Evolutionary conservation across 371 early-diverging fungal species (phyloP).

Genomic region (Dinochytrium kinnereticum): DNA sequence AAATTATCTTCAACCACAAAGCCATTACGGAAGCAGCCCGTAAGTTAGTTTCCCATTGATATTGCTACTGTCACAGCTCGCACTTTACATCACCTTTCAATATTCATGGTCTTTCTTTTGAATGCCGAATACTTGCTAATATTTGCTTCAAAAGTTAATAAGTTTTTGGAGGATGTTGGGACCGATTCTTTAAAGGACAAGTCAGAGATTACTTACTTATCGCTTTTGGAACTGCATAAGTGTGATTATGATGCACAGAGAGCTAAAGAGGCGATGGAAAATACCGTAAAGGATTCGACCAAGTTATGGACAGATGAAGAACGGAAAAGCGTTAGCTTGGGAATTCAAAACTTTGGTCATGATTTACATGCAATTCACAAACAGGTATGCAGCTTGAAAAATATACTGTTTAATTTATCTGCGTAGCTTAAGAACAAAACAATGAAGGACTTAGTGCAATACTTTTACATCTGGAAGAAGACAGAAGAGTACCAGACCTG

Average conservation of each 20-base stretch:
- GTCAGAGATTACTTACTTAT: background rate
- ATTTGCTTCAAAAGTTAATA: background rate
- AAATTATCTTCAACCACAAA: background rate
- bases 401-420: slow-evolving; percentile 29
- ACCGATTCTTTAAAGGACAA: background rate
- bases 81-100: no score
- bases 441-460: slow-evolving; percentile 70
- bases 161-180: background rate
- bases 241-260: background rate
- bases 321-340: slow-evolving; percentile 71
- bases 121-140: no score
- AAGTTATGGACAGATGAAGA: slow-evolving; percentile 69
- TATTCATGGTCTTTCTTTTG: no score
- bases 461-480: slow-evolving; percentile 78
- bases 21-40: background rate
- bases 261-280: background rate
- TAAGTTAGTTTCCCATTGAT: background rate
- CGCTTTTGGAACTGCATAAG: background rate
- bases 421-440: slow-evolving; percentile 62
- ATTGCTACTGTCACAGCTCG: no score
- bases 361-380: slow-evolving; percentile 70
- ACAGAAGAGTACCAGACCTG: slow-evolving; percentile 69
- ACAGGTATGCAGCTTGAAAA: slow-evolving; percentile 40
- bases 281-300: no score
- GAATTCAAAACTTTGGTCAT: slow-evolving; percentile 71